phyloP scores from a whole-genome alignment of 257 asterid genomes.

The Solanum etuberosum region DNA sequence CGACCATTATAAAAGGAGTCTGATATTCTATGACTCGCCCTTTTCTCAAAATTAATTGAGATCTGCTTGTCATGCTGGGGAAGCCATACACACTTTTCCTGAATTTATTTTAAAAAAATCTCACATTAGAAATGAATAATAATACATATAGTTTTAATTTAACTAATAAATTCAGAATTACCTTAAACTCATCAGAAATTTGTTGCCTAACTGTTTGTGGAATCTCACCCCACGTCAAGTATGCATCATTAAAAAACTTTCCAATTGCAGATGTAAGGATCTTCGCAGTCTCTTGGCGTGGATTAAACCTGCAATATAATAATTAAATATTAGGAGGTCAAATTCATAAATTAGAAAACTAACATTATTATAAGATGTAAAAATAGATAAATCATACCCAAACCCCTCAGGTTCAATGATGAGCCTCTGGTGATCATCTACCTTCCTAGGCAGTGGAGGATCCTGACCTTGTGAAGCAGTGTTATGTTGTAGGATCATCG shows the following conservation, averaged over 20 bases:
- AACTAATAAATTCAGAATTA: background rate
- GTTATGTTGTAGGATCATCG: background rate
- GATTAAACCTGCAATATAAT: background rate
- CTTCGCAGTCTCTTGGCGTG: background rate
- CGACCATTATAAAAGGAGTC: background rate
- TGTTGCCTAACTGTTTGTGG: background rate
- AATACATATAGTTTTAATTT: background rate
- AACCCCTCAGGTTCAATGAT: background rate
- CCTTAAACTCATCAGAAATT: background rate
- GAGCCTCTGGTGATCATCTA: background rate
- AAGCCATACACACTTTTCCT: background rate
- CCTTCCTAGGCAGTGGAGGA: background rate
- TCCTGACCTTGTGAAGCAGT: background rate
- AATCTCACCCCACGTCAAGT: background rate
- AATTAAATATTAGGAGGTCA: background rate
- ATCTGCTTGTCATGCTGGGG: background rate
- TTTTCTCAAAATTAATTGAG: no score
- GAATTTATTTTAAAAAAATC: background rate
- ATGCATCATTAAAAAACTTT: background rate
- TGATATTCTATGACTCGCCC: rapidly evolving
- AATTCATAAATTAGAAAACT: background rate
- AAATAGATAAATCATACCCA: background rate
- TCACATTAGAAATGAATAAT: background rate
- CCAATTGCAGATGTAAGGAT: background rate
- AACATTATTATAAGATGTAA: background rate